phyloP scores from a whole-genome alignment of 140 eudicot genomes.

The Bidens hawaiensis region DNA sequence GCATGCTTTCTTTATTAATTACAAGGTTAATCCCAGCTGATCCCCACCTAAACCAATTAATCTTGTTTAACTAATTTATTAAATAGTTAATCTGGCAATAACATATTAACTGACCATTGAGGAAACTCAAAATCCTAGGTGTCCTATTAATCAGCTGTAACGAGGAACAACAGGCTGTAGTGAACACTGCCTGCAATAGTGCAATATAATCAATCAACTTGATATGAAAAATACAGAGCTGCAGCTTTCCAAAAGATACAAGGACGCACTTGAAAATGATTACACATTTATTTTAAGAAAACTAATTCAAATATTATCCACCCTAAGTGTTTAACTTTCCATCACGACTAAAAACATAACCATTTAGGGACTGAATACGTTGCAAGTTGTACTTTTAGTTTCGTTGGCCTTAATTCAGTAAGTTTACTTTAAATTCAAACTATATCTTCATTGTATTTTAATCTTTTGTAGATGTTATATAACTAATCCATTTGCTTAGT shows the following conservation, averaged over 20 bases:
- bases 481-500: background rate
- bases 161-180: background rate
- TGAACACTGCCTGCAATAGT: conserved; percentile 7
- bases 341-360: background rate
- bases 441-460: no score
- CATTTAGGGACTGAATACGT: background rate
- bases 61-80: background rate
- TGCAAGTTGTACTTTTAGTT: conserved; percentile 4
- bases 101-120: conserved; percentile 1
- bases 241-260: conserved; percentile 5
- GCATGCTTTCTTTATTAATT: conserved; percentile 1
- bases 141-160: conserved; percentile 2
- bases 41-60: background rate
- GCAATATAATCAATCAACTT: conserved; percentile 18
- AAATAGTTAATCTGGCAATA: background rate
- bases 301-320: background rate
- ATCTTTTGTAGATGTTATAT: no score
- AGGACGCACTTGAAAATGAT: conserved; percentile 13
- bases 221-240: background rate
- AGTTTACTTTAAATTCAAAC: no score
- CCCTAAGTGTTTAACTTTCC: no score
- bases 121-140: conserved; percentile 10
- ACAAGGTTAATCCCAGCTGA: conserved; percentile 18
- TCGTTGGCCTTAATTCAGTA: conserved; percentile 1
- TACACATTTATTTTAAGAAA: background rate